These are phyloP conservation scores for Pyrrhoderma lamaoense DNA, from an alignment of 1,284 basidiomycete species.

Conservation along the genomic window DNA sequence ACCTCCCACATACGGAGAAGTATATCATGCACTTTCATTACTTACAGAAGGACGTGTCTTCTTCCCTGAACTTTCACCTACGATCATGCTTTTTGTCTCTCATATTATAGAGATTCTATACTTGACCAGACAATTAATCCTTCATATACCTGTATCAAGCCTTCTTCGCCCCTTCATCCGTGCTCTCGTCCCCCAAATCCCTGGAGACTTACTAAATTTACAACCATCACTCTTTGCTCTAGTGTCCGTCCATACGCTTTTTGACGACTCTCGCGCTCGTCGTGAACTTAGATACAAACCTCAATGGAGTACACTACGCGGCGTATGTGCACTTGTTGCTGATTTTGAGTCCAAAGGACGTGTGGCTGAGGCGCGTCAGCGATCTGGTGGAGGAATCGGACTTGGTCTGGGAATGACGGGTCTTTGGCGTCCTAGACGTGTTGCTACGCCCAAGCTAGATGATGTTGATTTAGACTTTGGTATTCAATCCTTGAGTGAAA, in stretches of 20 bases:
- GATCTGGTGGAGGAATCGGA: conserved; percentile 25
- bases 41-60: conserved; percentile 43
- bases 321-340: conserved; percentile 35
- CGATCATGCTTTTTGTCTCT: conserved; percentile 46
- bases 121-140: conserved; percentile 27
- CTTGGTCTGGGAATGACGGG: background rate
- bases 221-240: conserved; percentile 63
- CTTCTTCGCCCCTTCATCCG: conserved; percentile 24
- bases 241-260: conserved; percentile 56
- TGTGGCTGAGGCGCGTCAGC: conserved; percentile 28
- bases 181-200: conserved; percentile 39
- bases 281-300: conserved; percentile 60
- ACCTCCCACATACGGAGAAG: conserved; percentile 52
- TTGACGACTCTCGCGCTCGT: conserved; percentile 63
- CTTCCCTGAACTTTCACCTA: conserved; percentile 49
- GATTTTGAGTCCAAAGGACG: conserved; percentile 39
- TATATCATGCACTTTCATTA: conserved; percentile 41
- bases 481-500: background rate
- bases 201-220: conserved; percentile 51
- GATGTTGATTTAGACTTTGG: background rate
- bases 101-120: conserved; percentile 50
- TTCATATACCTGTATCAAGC: background rate
- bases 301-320: conserved; percentile 46
- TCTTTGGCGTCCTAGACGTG: background rate
- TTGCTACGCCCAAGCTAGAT: background rate